Evolutionary conservation across 1,284 basidiomycete species (phyloP).

Genomic region (Moesziomyces antarcticus): DNA sequence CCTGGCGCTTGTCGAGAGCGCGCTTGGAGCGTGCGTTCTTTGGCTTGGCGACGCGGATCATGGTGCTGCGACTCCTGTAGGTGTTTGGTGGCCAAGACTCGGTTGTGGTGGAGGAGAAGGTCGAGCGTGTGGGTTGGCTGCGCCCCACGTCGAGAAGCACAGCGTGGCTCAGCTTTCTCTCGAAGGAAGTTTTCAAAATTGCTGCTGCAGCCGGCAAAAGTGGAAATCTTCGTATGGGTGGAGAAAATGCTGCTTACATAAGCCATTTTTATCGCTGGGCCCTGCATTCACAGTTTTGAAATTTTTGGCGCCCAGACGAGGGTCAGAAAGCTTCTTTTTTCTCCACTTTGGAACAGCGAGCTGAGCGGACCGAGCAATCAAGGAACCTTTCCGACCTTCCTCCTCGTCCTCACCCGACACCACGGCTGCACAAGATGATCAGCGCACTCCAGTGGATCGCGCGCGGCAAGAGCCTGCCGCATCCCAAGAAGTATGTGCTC

Average conservation of each 20-base stretch:
- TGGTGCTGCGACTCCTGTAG: constrained; percentile 14
- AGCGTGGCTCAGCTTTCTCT: no score
- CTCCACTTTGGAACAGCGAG: constrained; percentile 10
- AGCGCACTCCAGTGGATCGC: constrained; percentile 79
- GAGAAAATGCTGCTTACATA: constrained; percentile 19
- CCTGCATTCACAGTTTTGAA: constrained; percentile 8
- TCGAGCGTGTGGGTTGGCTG: no score
- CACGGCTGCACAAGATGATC: constrained; percentile 66
- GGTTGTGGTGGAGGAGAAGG: not conserved
- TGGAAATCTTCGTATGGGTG: no score
- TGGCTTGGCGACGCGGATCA: constrained; percentile 74
- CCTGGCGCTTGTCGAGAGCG: constrained; percentile 84
- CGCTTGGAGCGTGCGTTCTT: constrained; percentile 98
- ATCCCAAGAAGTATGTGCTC: constrained; percentile 88
- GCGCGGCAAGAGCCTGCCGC: constrained; percentile 79
- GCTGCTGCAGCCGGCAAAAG: not conserved
- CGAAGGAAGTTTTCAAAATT: constrained; percentile 6
- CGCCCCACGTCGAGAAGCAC: not conserved
- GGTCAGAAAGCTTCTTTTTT: not conserved
- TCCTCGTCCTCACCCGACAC: constrained; percentile 7
- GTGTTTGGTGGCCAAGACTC: not conserved
- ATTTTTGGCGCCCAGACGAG: constrained; percentile 4
- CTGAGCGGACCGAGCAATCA: no score
- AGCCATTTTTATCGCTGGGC: constrained; percentile 15
- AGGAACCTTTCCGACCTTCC: no score